Percentiles rank a stretch among this genome's conserved stretches.
These are phyloP conservation scores for Ministeria vibrans DNA, from an alignment of 78 protist species.

Conservation along the genomic window DNA sequence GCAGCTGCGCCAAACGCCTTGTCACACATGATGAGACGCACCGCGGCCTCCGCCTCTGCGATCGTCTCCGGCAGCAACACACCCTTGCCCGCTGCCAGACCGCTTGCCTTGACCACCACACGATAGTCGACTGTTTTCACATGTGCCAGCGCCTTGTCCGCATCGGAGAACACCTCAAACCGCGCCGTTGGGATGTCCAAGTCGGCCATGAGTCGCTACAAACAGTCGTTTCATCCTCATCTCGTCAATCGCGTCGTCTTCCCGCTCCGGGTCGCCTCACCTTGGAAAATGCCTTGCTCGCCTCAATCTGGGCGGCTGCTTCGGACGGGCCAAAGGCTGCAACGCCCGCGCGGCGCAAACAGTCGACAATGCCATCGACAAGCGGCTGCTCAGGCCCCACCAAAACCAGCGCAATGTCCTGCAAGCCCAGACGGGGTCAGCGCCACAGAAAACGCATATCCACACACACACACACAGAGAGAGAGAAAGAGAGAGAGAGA, in stretches of 20 bases:
- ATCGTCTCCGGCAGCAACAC: conserved; percentile 57
- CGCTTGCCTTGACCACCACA: conserved; percentile 51
- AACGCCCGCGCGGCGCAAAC: conserved; percentile 11
- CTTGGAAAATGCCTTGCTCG: conserved; percentile 78
- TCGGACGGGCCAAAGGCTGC: conserved; percentile 62
- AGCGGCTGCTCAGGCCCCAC: conserved; percentile 88
- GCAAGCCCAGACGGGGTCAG: neutral
- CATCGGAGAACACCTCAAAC: conserved; percentile 11
- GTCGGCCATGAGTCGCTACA: conserved; percentile 66
- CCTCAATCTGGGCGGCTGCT: conserved; percentile 74
- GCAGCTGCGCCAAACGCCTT: conserved; percentile 36
- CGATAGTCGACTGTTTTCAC: neutral
- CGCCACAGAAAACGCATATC: neutral
- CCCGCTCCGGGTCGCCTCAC: too few species aligned
- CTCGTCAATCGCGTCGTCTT: too few species aligned
- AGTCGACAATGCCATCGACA: conserved; percentile 62
- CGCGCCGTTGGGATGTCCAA: conserved; percentile 78
- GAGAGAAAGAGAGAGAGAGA: neutral
- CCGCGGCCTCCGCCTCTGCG: conserved; percentile 39
- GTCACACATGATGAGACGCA: conserved; percentile 42
- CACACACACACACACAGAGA: neutral
- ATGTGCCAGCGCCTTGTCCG: neutral
- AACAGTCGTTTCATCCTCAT: too few species aligned
- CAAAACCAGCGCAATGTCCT: conserved; percentile 37
- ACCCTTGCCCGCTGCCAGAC: conserved; percentile 87